phyloP scores from a whole-genome alignment of 768 basidiomycete genomes.

The Boletus rubescentipes region DNA sequence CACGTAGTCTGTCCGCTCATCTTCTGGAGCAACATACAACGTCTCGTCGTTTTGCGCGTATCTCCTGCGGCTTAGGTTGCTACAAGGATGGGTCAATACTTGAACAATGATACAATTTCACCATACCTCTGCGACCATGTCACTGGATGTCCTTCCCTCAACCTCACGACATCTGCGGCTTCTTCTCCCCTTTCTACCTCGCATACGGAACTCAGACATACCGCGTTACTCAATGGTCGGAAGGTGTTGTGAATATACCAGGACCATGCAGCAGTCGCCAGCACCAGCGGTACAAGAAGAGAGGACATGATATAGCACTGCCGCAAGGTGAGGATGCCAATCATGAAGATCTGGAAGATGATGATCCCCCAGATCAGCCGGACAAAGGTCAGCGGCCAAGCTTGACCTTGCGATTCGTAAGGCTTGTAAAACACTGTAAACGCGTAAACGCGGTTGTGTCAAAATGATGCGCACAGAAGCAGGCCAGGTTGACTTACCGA shows the following conservation, averaged over 20 bases:
- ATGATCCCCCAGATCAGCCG: conserved; percentile 91
- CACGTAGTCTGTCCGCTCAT: conserved; percentile 88
- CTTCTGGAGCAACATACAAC: conserved; percentile 92
- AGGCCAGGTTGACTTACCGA: conserved; percentile 55
- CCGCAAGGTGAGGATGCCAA: conserved; percentile 81
- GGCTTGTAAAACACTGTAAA: conserved; percentile 93
- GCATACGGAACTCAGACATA: conserved; percentile 81
- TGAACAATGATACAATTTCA: not conserved
- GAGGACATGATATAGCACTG: conserved; percentile 57
- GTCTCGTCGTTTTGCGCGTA: conserved; percentile 95
- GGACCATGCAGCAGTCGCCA: conserved; percentile 75
- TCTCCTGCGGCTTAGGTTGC: conserved; percentile 80
- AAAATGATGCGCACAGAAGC: not conserved
- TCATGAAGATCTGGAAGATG: conserved; percentile 96
- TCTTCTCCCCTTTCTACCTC: conserved; percentile 92
- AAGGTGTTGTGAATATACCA: conserved; percentile 73
- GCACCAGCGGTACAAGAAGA: conserved; percentile 73
- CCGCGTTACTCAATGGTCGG: conserved; percentile 72
- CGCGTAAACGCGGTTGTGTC: not conserved
- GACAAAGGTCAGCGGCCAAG: conserved; percentile 94
- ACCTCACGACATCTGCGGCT: conserved; percentile 69
- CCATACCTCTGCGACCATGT: conserved; percentile 82
- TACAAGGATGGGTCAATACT: conserved; percentile 27
- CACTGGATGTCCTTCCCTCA: conserved; percentile 83
- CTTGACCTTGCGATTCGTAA: conserved; percentile 95